These are phyloP conservation scores for Cutaneotrichosporon sp. DNA, from an alignment of 1,284 basidiomycete species.

Conservation along the genomic window DNA sequence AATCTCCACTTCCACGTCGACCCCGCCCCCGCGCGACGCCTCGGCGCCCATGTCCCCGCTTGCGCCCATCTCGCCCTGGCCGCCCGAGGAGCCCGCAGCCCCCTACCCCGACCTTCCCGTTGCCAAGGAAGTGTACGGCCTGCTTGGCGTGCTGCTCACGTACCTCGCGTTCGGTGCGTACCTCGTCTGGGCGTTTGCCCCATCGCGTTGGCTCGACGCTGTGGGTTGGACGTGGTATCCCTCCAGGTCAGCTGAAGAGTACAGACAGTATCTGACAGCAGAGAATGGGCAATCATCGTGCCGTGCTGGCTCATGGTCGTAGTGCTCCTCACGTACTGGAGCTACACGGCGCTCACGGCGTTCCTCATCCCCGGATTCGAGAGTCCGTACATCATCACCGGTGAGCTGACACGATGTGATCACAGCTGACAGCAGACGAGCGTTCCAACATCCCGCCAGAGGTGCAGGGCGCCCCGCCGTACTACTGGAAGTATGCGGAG, in stretches of 20 bases:
- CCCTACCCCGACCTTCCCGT: conserved; percentile 47
- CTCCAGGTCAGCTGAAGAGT: conserved; percentile 64
- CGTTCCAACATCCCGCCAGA: conserved; percentile 8
- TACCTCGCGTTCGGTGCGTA: conserved; percentile 70
- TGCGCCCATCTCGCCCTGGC: conserved; percentile 60
- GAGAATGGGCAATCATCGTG: conserved; percentile 83
- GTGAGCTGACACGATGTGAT: conserved; percentile 50
- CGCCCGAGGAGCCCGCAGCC: conserved; percentile 60
- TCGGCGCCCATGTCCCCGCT: conserved; percentile 52
- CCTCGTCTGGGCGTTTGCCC: conserved; percentile 65
- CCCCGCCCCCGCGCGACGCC: neutral
- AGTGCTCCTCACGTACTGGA: conserved; percentile 72
- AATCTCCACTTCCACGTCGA: neutral
- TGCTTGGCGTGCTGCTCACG: conserved; percentile 77
- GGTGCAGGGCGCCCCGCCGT: conserved; percentile 14
- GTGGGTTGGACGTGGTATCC: conserved; percentile 82
- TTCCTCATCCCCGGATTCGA: conserved; percentile 69
- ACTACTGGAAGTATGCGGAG: conserved; percentile 41
- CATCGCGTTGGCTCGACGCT: conserved; percentile 61
- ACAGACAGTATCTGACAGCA: conserved; percentile 39
- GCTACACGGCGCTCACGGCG: conserved; percentile 73
- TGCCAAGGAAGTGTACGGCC: conserved; percentile 75
- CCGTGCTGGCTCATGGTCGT: conserved; percentile 75
- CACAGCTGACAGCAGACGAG: conserved; percentile 14
- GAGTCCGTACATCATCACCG: conserved; percentile 66